Evolutionary conservation across 2,329 filamentous ascomycete genomes (phyloP).

Genomic region (Trichophyton simii): DNA sequence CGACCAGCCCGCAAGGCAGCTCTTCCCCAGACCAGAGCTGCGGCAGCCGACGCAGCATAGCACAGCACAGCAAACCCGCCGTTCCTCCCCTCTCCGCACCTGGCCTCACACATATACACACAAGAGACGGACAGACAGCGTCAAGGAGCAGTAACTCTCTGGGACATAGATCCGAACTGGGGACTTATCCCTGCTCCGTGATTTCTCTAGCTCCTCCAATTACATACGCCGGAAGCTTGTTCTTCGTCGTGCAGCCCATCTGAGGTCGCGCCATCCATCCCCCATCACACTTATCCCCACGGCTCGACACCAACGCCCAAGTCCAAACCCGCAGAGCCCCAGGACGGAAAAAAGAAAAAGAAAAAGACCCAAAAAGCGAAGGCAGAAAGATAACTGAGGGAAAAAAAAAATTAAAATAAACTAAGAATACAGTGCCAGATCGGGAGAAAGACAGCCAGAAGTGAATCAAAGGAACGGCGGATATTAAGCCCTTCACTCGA

Average conservation of each 20-base stretch:
- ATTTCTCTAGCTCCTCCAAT: slow-evolving; percentile 3
- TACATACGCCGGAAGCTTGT: slow-evolving; percentile 1
- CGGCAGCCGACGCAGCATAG: not conserved
- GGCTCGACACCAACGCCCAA: slow-evolving; percentile 1
- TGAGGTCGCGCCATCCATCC: slow-evolving; percentile 6
- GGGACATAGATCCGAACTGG: slow-evolving; percentile 1
- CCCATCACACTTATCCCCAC: slow-evolving; percentile 5
- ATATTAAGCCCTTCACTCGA: not conserved
- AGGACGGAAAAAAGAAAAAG: not conserved
- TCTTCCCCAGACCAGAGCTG: not conserved
- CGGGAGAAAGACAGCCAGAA: not conserved
- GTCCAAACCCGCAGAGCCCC: slow-evolving; percentile 12
- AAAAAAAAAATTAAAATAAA: not conserved
- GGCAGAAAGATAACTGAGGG: not conserved
- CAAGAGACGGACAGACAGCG: not conserved
- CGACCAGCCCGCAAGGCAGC: not conserved
- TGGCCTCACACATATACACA: not conserved
- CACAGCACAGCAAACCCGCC: not conserved
- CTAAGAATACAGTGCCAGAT: not conserved
- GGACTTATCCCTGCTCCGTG: slow-evolving; percentile 6
- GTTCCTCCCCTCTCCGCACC: not conserved
- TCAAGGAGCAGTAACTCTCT: slow-evolving; percentile 1
- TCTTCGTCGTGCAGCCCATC: slow-evolving; percentile 4
- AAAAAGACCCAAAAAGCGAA: not conserved
- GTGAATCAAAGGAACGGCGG: not conserved